phyloP scores from a whole-genome alignment of 176 grass and related monocot genomes.

The Saccharum spontaneum region DNA sequence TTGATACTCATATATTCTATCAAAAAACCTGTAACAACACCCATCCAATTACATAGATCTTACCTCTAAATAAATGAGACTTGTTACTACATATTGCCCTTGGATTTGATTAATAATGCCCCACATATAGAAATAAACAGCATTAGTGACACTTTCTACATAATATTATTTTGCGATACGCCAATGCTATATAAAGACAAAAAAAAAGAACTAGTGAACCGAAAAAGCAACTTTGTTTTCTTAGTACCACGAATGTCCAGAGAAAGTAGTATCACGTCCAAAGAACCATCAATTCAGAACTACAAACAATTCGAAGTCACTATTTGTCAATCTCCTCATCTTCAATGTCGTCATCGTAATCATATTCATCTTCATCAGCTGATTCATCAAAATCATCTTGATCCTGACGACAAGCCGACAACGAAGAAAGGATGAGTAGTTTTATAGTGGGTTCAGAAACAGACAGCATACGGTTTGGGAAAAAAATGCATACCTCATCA shows the following conservation, averaged over 20 bases:
- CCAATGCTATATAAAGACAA: background rate
- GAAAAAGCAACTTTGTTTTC: background rate
- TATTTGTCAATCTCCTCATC: constrained; percentile 13
- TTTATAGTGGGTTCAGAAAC: constrained; percentile 21
- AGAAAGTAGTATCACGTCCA: background rate
- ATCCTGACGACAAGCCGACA: constrained; percentile 18
- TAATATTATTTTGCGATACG: background rate
- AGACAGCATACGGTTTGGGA: background rate
- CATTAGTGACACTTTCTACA: background rate
- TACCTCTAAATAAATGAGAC: background rate
- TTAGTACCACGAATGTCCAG: constrained; percentile 20
- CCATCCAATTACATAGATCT: background rate
- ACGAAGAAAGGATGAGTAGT: background rate
- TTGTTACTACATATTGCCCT: background rate
- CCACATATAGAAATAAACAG: background rate
- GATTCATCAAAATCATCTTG: constrained; percentile 65
- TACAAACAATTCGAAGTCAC: constrained; percentile 17
- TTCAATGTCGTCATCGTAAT: constrained; percentile 22
- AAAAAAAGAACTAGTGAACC: background rate
- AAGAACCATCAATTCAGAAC: constrained; percentile 2
- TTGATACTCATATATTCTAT: background rate
- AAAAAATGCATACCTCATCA: constrained; percentile 42
- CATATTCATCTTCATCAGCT: constrained; percentile 45
- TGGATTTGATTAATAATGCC: background rate
- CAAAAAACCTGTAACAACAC: background rate